These are phyloP conservation scores for Grosmannia serpens DNA, from an alignment of 2,329 filamentous ascomycete species.

Conservation along the genomic window DNA sequence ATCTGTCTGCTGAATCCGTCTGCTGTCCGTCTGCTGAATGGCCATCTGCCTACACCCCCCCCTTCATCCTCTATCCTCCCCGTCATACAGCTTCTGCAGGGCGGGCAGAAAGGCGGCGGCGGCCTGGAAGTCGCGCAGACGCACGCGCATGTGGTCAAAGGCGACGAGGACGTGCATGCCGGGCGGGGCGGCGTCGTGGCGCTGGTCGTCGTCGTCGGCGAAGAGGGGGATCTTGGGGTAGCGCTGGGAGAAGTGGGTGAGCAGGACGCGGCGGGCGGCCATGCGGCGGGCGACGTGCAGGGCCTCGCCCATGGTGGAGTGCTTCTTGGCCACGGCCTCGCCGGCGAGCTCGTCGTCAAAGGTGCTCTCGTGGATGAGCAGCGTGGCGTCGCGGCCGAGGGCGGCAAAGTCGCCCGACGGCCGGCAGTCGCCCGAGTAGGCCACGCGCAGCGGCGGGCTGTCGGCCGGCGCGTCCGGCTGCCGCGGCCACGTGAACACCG, in stretches of 20 bases:
- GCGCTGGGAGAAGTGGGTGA: constrained; percentile 92
- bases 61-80: constrained; percentile 1
- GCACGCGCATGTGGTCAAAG: constrained; percentile 70
- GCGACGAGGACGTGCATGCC: constrained; percentile 56
- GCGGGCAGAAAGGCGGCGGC: constrained; percentile 27
- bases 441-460: constrained; percentile 61
- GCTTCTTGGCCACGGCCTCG: constrained; percentile 79
- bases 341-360: constrained; percentile 75
- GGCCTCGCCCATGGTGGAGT: constrained; percentile 81
- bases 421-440: constrained; percentile 90
- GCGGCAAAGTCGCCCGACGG: constrained; percentile 58
- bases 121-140: constrained; percentile 57
- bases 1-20: too few relatives aligned
- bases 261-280: constrained; percentile 65
- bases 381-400: constrained; percentile 63
- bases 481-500: constrained; percentile 46
- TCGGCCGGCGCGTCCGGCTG: constrained; percentile 29
- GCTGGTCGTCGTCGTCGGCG: constrained; percentile 12
- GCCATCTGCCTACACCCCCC: too few relatives aligned
- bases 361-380: constrained; percentile 91
- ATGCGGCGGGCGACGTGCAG: constrained; percentile 66
- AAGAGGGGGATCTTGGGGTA: constrained; percentile 65
- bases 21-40: too few relatives aligned
- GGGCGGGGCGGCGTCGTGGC: neutral
- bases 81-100: constrained; percentile 15